Conservation (phyloP, 805 yeast species). For the Saccharomyces eubayanus region DNA sequence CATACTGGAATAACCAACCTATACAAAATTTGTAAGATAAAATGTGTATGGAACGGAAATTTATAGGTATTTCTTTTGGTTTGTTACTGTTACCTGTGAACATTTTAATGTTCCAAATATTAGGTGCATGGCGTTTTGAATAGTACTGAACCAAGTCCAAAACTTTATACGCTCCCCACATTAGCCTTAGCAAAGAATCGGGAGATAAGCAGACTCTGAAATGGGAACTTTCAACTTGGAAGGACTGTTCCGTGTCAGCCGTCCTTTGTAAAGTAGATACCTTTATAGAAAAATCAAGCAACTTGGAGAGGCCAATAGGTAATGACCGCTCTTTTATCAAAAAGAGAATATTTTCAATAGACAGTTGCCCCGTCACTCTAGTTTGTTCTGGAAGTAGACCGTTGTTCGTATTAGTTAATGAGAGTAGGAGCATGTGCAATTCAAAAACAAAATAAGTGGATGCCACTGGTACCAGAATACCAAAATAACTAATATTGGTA, state of each 20-base stretch:
- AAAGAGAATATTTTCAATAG: slow-evolving; percentile 25
- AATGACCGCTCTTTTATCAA: slow-evolving; percentile 25
- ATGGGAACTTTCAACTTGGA: slow-evolving; percentile 52
- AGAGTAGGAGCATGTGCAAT: slow-evolving; percentile 16
- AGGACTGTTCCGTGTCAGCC: slow-evolving; percentile 31
- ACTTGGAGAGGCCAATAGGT: slow-evolving; percentile 33
- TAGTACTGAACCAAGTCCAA: slow-evolving; percentile 12
- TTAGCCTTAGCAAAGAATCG: slow-evolving; percentile 34
- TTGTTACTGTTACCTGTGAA: not conserved
- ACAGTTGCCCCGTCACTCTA: slow-evolving; percentile 19
- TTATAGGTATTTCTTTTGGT: slow-evolving; percentile 10
- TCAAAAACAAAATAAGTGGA: slow-evolving; percentile 25
- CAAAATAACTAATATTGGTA: slow-evolving; percentile 20
- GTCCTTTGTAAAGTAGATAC: slow-evolving; percentile 34
- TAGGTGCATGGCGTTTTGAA: slow-evolving; percentile 10
- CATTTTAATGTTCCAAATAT: slow-evolving; percentile 7
- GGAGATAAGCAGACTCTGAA: slow-evolving; percentile 54
- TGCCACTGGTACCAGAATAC: slow-evolving; percentile 24
- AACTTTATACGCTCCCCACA: slow-evolving; percentile 27
- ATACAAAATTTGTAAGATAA: slow-evolving; percentile 58
- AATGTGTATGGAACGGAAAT: slow-evolving; percentile 47
- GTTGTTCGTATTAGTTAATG: slow-evolving; percentile 11
- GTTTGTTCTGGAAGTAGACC: slow-evolving; percentile 3
- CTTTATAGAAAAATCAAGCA: slow-evolving; percentile 42
- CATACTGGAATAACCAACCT: slow-evolving; percentile 66